Evolutionary conservation across 2,329 filamentous ascomycete species (phyloP).

Genomic region (Stylonectria norvegica): DNA sequence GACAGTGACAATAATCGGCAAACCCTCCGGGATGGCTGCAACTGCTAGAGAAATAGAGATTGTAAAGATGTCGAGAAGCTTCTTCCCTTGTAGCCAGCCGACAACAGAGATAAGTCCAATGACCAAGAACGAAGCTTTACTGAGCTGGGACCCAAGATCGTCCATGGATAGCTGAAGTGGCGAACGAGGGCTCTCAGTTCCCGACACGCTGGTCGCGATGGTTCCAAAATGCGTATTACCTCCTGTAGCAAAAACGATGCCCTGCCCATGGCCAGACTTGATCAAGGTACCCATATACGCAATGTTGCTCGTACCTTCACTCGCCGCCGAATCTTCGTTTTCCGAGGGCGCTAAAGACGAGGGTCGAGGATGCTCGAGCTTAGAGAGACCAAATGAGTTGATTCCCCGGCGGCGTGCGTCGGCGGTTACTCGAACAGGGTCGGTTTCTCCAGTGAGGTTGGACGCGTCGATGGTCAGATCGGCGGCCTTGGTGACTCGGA

Average conservation of each 20-base stretch:
- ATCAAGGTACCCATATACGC: slow-evolving; percentile 98
- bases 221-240: slow-evolving; percentile 92
- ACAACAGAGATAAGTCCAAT: slow-evolving; percentile 91
- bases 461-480: slow-evolving; percentile 95
- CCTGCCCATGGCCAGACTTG: slow-evolving; percentile 90
- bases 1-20: slow-evolving; percentile 97
- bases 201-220: slow-evolving; percentile 89
- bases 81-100: slow-evolving; percentile 85
- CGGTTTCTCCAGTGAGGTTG: slow-evolving; percentile 94
- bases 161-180: slow-evolving; percentile 97
- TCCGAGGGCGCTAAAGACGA: slow-evolving; percentile 45
- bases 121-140: slow-evolving; percentile 92
- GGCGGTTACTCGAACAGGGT: slow-evolving; percentile 77
- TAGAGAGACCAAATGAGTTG: slow-evolving; percentile 27
- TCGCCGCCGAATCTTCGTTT: slow-evolving; percentile 54
- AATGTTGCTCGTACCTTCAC: slow-evolving; percentile 81
- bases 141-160: slow-evolving; percentile 90
- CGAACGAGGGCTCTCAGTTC: slow-evolving; percentile 92
- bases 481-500: slow-evolving; percentile 85
- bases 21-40: slow-evolving; percentile 89
- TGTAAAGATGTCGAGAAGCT: slow-evolving; percentile 90
- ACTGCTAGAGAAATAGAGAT: slow-evolving; percentile 96
- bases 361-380: slow-evolving; percentile 29
- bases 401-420: slow-evolving; percentile 47
- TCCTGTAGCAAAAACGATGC: slow-evolving; percentile 95